Evolutionary conservation across 1,139 yeast genomes (phyloP), one percentile per base, ranked within the genome.

Genomic region (Pichia sp.): DNA sequence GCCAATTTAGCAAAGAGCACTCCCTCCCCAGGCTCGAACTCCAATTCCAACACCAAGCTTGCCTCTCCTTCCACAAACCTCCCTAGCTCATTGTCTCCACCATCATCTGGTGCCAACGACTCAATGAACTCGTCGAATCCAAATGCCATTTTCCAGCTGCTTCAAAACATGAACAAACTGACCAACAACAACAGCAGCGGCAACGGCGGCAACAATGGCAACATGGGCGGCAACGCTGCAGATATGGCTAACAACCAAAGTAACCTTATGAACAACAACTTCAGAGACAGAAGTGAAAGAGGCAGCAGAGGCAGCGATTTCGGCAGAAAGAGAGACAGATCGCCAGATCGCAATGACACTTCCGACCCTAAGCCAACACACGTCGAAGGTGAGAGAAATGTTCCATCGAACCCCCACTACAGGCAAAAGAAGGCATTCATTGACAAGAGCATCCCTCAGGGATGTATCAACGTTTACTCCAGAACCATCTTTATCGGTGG

Each of bases 401-500:
- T 77, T 15, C 89, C 86, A 48, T 85, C 86, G 3, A 84, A 82
- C 53, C 84, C 87, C 6, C 90, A 87, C 68, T 86, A 75, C 69
- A 82, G 95, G 70, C 85, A 85, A 40, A 84, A 84, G 66, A 82
- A 81, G 58, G 84, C 87, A 44, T 80, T 84, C 13, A 80, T 79
- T 67, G 97, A 90, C 67, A 78, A 80, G 45, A 72, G 82, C 26
- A 72, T 90, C 53, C 96, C 97, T 1, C 82, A 83, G 56, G 96
- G 92, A 44, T 79, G 87, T 41, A 80, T 93, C 62, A 87, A 87
- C 67, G 97, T 92, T 3, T 79, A 81, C 63, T 87, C 96, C 52
- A 84, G 99, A 72, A 93, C 99, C 0, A 75, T 93, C 57, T 93
- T 93, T 67, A 82, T 93, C 59, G 99, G 99, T 52, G 97, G 97